A percentile compares a stretch with the other conserved stretches of the same genome.
Evolutionary conservation across 2,329 filamentous ascomycete species (phyloP).

Genomic region (Fusarium austroafricanum): DNA sequence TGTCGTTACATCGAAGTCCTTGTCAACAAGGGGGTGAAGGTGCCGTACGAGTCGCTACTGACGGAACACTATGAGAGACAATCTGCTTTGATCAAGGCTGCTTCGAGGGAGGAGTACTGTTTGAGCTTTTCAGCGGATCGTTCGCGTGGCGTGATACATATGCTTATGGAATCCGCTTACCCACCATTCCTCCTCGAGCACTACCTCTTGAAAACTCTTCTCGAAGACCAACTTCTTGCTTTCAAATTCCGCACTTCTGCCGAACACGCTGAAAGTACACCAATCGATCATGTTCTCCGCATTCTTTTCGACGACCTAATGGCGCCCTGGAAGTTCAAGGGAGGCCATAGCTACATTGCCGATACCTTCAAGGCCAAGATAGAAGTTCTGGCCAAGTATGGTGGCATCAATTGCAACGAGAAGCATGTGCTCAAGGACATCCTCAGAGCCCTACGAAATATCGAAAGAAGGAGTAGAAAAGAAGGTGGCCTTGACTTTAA

Average conservation of each 20-base stretch:
- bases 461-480: not conserved
- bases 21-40: not conserved
- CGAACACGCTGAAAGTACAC: not conserved
- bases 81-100: no score
- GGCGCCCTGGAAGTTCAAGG: not conserved
- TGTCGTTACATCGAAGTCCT: not conserved
- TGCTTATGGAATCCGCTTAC: not conserved
- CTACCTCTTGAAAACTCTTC: no score
- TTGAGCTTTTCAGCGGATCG: no score
- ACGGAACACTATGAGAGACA: no score
- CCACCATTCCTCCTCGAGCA: not conserved
- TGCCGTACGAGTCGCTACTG: not conserved
- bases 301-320: not conserved
- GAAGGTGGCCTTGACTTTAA: not conserved
- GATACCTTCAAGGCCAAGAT: not conserved
- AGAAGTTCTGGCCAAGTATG: not conserved
- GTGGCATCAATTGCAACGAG: accelerated
- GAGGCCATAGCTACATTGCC: not conserved
- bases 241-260: no score
- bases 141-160: not conserved
- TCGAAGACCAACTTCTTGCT: no score
- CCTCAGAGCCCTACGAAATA: accelerated
- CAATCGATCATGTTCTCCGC: not conserved
- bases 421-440: not conserved
- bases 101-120: not conserved